Base-by-base conservation (phyloP, 148 eudicot species). In the Nepenthes mirabilis region DNA sequence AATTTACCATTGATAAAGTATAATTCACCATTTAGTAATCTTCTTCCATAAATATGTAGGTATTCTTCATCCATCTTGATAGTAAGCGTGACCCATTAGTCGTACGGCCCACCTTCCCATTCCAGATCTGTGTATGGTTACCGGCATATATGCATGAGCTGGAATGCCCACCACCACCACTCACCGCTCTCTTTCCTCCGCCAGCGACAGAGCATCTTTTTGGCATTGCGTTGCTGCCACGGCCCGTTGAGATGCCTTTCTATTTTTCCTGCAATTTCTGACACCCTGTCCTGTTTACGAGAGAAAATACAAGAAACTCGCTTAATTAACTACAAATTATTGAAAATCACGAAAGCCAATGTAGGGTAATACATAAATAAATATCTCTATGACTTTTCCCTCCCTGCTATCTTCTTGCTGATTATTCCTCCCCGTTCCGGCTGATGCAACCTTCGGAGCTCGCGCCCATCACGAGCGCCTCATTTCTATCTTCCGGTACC, bases 201-300 rank as follows among this genome's bases (percentile, higher is more conserved):
- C 23, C 23, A 55, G 35, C 34, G 23, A 56, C 9, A 58, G 47
- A 58, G 64, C 64, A 48, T 61, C 64, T 47, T 61, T 61, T 52
- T 61, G 33, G 54, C 64, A 61, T 61, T 61, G 54, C 64, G 64
- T 54, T 61, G 64, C 64, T 61, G 64, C 64, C 64, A 61, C 64
- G 64, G 53, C 64, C n/a, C 64, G 36, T 52, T 33, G 3, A 9
- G n/a, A 4, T 58, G 11, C 12, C 11, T 14, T 10, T 55, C 10
- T 55, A 34, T 34, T 34, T 55, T 23, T 55, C n/a, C 32, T 52
- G 55, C 55, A 56, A 13, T 36, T 56, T 56, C 14, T 2, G 5
- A 34, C 2, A 33, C 59, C 59, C 36, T 0, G 8, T 43, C 51
- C 4, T 50, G 4, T 11, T 50, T 50, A 50, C 23, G 23, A 50